Conservation (phyloP, 2,329 filamentous ascomycete genomes). For the Blastomyces emzantsi region DNA sequence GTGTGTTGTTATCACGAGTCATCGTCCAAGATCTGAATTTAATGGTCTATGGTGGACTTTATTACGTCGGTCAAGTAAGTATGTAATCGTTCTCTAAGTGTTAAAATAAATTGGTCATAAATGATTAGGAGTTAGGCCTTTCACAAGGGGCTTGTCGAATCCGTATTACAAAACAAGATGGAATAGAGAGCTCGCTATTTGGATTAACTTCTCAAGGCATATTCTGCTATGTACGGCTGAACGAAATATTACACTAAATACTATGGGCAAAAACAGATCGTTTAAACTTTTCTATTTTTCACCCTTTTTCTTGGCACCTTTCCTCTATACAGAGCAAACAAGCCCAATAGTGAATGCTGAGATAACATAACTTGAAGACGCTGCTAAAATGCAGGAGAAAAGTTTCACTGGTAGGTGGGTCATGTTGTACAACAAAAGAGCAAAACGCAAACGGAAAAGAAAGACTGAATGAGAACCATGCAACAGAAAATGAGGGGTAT, state of each 20-base stretch:
- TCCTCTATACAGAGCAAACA: background rate
- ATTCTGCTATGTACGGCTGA: background rate
- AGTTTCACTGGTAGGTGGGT: background rate
- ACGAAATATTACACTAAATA: background rate
- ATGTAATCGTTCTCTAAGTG: background rate
- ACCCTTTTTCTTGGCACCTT: background rate
- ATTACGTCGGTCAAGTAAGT: background rate
- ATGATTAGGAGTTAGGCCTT: background rate
- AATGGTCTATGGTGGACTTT: background rate
- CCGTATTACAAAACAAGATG: background rate
- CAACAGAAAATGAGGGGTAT: background rate
- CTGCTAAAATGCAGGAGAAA: background rate
- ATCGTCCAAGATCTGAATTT: background rate
- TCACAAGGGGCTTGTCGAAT: background rate
- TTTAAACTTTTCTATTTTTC: background rate
- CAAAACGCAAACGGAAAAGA: background rate
- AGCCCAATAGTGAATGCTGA: background rate
- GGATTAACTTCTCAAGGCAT: background rate
- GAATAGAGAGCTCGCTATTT: background rate
- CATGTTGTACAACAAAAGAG: background rate
- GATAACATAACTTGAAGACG: background rate
- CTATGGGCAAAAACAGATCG: background rate
- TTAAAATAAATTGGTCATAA: background rate
- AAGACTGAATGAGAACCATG: background rate
- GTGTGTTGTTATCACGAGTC: background rate